Evolutionary conservation across 2,329 filamentous ascomycete species (phyloP).

Genomic region (Zymoseptoria ardabiliae): DNA sequence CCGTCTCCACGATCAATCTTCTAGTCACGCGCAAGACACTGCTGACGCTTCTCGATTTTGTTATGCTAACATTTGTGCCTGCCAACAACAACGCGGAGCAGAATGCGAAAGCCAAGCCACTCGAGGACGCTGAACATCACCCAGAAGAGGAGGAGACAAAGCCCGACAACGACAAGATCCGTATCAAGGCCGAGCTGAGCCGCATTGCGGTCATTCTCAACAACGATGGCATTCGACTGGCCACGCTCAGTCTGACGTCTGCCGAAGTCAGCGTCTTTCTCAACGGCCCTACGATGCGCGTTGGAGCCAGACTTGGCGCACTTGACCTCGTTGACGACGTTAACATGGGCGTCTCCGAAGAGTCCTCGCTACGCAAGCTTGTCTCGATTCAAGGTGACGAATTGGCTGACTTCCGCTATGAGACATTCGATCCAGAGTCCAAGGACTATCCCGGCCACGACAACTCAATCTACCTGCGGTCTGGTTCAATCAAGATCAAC

Average conservation of each 20-base stretch:
- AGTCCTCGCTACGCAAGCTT: conserved; percentile 74
- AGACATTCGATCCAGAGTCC: conserved; percentile 77
- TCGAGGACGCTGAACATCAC: conserved; percentile 23
- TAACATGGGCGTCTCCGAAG: conserved; percentile 75
- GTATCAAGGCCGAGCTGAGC: conserved; percentile 88
- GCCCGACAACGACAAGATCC: conserved; percentile 61
- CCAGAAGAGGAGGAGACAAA: conserved; percentile 34
- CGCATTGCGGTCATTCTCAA: conserved; percentile 92
- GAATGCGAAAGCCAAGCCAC: conserved; percentile 11
- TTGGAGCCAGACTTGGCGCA: conserved; percentile 80
- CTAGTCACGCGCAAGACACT: conserved; percentile 90
- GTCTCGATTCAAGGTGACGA: conserved; percentile 94
- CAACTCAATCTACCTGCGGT: conserved; percentile 79
- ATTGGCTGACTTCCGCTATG: conserved; percentile 92
- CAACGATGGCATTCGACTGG: conserved; percentile 91
- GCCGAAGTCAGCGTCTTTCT: conserved; percentile 88
- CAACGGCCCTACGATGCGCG: conserved; percentile 74
- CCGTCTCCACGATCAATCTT: conserved; percentile 90
- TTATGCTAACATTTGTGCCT: conserved; percentile 77
- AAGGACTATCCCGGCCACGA: conserved; percentile 88
- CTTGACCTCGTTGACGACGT: conserved; percentile 87
- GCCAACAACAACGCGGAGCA: conserved; percentile 14
- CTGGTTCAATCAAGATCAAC: conserved; percentile 92
- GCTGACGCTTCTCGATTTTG: conserved; percentile 86
- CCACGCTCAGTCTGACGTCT: conserved; percentile 85